Evolutionary conservation across 2,329 filamentous ascomycete genomes (phyloP), one percentile per base, ranked within the genome.

Genomic region (Trichophyton mentagrophytes): DNA sequence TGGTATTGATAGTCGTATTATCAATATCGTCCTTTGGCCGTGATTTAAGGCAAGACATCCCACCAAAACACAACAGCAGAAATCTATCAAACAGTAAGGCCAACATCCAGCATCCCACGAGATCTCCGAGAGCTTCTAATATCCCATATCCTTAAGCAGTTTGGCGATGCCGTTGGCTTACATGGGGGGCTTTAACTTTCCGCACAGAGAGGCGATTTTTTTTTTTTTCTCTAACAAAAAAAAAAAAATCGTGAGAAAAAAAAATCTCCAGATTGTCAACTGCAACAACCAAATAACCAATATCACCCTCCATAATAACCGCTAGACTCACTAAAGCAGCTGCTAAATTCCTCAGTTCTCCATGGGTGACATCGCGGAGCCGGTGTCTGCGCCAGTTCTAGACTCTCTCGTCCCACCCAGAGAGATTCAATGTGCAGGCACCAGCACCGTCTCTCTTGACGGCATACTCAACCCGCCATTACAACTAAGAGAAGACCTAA

Each of bases 401-500:
- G 78, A 81, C 67, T 81, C 82, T 20, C 73, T 85, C 20, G 78
- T 86, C 25, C 77, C 80, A 1, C 76, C 77, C 11, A 80, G 79
- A 22, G 72, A 75, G 51, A 76, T 77, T 66, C 83, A 83, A 66
- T 59, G 75, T 38, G 78, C 82, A 15, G 75, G 75, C 1, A 79
- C 79, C n/a, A 80, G 77, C 3, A 69, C 69, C 25, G 70, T 84
- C 17, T 78, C 80, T 40, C 93, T 97, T 69, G 86, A 88, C 64
- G 87, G 88, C 44, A 80, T 93, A 59, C 79, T 96, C 38, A 74
- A 79, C 20, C 77, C 81, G 56, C 85, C 88, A 51, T 80, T 97
- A 63, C 79, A 82, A 63, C 82, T 97, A 15, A 87, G 89, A 68
- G 90, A 96, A 73, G 91, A 97, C 73, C 81, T 96, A 56, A 84